Evolutionary conservation across 768 basidiomycete species (phyloP).

Genomic region (Tylopilus rubrobrunneus): DNA sequence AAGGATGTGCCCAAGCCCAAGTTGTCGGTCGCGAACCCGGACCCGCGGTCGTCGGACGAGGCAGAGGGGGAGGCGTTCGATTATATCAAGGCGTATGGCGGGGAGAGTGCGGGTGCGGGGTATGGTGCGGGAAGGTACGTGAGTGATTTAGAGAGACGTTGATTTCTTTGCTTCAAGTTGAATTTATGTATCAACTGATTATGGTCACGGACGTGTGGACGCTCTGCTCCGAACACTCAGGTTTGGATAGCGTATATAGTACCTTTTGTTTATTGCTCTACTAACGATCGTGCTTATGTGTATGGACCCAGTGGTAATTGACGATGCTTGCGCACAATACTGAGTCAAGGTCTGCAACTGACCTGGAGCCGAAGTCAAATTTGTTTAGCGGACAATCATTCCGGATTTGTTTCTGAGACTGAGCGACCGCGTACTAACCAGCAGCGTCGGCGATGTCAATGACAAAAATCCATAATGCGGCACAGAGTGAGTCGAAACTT

Average conservation of each 20-base stretch:
- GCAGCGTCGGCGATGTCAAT: too few species aligned
- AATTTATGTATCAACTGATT: constrained; percentile 1
- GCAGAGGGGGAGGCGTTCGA: constrained; percentile 41
- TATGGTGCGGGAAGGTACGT: constrained; percentile 45
- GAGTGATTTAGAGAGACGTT: constrained; percentile 39
- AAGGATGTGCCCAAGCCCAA: constrained; percentile 9
- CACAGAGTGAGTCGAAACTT: too few species aligned
- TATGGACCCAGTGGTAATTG: too few species aligned
- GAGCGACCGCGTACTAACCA: too few species aligned
- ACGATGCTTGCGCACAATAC: too few species aligned
- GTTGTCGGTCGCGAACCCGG: constrained; percentile 29
- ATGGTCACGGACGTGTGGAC: constrained; percentile 1
- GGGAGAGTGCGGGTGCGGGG: constrained; percentile 18
- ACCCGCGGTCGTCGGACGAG: constrained; percentile 29
- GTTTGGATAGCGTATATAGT: neutral
- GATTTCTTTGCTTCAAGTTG: neutral
- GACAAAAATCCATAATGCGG: too few species aligned
- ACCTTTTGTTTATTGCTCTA: neutral
- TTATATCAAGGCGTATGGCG: constrained; percentile 54
- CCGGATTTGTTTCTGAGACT: too few species aligned
- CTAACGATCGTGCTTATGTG: neutral
- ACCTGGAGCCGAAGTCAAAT: too few species aligned
- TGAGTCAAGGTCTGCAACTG: too few species aligned
- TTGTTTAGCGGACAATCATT: too few species aligned
- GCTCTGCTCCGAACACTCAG: neutral